phyloP scores from a whole-genome alignment of 495 filamentous ascomycete genomes.

The Annulohypoxylon moriforme region DNA sequence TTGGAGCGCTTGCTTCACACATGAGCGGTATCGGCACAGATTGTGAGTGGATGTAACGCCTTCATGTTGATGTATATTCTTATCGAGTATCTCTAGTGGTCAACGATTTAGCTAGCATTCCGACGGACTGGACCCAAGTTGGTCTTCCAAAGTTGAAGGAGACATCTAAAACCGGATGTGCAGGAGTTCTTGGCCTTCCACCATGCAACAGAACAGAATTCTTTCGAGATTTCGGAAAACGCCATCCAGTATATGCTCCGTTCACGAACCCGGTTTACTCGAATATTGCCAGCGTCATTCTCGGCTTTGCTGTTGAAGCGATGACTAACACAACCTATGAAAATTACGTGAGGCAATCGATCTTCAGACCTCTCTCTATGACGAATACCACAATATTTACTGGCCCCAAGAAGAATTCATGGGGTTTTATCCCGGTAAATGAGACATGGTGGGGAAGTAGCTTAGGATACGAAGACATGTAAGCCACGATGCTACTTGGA shows the following conservation, averaged over 20 bases:
- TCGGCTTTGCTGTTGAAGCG: constrained; percentile 53
- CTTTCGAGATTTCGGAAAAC: constrained; percentile 50
- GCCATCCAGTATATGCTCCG: constrained; percentile 51
- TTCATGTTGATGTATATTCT: background rate
- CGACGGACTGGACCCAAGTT: constrained; percentile 44
- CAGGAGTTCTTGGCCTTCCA: constrained; percentile 46
- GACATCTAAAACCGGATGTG: constrained; percentile 47
- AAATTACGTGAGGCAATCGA: constrained; percentile 43
- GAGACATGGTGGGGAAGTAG: constrained; percentile 55
- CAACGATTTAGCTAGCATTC: constrained; percentile 44
- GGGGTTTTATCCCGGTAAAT: constrained; percentile 55
- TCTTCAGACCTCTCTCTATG: constrained; percentile 57
- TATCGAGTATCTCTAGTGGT: constrained; percentile 39
- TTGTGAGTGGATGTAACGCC: constrained; percentile 35
- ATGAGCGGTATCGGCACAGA: constrained; percentile 52
- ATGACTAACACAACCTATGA: constrained; percentile 50
- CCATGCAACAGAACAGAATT: constrained; percentile 50
- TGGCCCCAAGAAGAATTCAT: constrained; percentile 46
- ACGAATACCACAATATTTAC: constrained; percentile 51
- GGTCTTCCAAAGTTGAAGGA: constrained; percentile 47
- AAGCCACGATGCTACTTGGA: constrained; percentile 29
- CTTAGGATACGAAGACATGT: constrained; percentile 61
- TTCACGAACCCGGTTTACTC: constrained; percentile 56
- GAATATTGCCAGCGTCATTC: constrained; percentile 54
- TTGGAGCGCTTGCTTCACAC: constrained; percentile 53